Evolutionary conservation across 2,329 filamentous ascomycete genomes (phyloP), one percentile per base, ranked within the genome.

Genomic region (Fusarium papillatum): DNA sequence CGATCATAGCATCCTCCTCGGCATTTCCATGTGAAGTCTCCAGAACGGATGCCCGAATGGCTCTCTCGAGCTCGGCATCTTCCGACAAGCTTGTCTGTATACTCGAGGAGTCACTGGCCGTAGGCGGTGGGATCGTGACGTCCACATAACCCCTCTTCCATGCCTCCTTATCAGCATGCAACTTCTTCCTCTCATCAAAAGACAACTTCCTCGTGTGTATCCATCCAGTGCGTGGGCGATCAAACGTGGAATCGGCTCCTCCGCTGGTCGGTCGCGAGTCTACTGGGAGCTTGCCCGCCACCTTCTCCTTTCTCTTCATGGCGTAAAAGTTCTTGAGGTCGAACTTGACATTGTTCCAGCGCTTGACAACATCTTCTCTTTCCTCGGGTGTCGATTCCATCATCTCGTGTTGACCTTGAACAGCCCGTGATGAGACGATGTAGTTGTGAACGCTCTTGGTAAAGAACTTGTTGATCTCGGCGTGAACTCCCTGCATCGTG

Each of bases 401-500:
- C 76, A 91, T 88, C 63, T 96, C 94, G 53, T 92, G 90, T 72
- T 91, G 91, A 2, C 95, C 95, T 81, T 97, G 94, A 1, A 92
- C 88, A 61, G 94, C 94, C 57, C 95, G 89, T 4, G 95, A 94
- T 1, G 94, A 91, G 57, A 95, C 91, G 75, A 97, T 95, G 81
- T 96, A 96, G 76, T 94, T 95, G 61, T 94, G 88, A 22, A 95
- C 91, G 73, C 91, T 94, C 55, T 89, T 91, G 29, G 93, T 91
- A 76, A 95, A 93, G 57, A 89, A 84, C 74, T 93, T 95, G 72
- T 92, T 89, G 65, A 97, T 88, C 81, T 96, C 93, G 48, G 94
- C 94, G 78, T 96, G 92, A 1, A 97, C 88, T 3, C 95, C 95
- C 81, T 96, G 94, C 87, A 96, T 93, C 5, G 94, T 90, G 80